These are phyloP conservation scores for Entrophospora sp. DNA, from an alignment of 192 early-diverging fungal species.

Conservation along the genomic window DNA sequence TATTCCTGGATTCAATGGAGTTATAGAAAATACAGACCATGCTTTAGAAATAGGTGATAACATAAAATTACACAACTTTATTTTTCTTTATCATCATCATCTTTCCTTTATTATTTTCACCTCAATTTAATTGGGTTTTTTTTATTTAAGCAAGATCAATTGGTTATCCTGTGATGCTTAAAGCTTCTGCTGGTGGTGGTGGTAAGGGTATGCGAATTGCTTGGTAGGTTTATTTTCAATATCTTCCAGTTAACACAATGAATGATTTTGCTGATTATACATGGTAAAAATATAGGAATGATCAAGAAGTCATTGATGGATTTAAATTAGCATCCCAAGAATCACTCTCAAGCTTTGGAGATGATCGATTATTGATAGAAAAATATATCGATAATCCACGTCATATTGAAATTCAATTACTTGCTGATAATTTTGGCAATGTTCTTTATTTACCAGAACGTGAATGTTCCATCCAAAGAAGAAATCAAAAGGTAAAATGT, in stretches of 20 bases:
- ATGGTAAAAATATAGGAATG: constrained; percentile 37
- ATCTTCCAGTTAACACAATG: not conserved
- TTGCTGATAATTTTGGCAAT: constrained; percentile 56
- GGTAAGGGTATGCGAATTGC: constrained; percentile 79
- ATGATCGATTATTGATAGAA: constrained; percentile 81
- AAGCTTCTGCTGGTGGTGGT: constrained; percentile 72
- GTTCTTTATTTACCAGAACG: constrained; percentile 55
- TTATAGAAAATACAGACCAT: constrained; percentile 61
- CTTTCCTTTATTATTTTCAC: too few species aligned
- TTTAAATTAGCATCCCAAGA: constrained; percentile 71
- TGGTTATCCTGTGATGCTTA: constrained; percentile 73
- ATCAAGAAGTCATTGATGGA: constrained; percentile 57
- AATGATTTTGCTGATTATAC: not conserved
- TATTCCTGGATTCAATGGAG: constrained; percentile 86
- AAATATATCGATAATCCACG: constrained; percentile 80
- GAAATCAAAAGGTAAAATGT: not conserved
- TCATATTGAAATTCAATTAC: constrained; percentile 68
- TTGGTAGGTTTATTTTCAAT: constrained; percentile 23
- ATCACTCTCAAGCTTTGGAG: constrained; percentile 78
- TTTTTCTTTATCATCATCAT: too few species aligned
- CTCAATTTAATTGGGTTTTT: constrained; percentile 24
- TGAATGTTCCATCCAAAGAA: constrained; percentile 69
- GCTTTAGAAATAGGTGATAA: constrained; percentile 66
- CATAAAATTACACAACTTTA: too few species aligned
- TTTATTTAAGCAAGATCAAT: constrained; percentile 43